These are phyloP conservation scores for Aspergillus terreus DNA, from an alignment of 2,329 filamentous ascomycete species.

Conservation along the genomic window DNA sequence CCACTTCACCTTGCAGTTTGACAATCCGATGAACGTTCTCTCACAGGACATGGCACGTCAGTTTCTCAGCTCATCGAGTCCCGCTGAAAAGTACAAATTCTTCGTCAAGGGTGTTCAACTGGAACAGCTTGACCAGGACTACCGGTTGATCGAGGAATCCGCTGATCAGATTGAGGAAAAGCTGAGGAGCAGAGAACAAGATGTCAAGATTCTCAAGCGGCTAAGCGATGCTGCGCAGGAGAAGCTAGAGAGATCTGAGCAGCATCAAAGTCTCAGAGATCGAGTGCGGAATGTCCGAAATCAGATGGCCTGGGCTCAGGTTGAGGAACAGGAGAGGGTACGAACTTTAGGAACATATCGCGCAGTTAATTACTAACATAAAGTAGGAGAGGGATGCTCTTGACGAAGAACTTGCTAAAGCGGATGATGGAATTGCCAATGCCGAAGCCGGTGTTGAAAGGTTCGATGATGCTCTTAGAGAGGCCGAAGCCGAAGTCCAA, in stretches of 20 bases:
- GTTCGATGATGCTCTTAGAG: conserved; percentile 48
- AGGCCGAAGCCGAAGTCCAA: conserved; percentile 34
- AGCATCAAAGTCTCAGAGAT: conserved; percentile 62
- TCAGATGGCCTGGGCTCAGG: conserved; percentile 83
- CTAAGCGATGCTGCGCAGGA: conserved; percentile 59
- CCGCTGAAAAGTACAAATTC: conserved; percentile 88
- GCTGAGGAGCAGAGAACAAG: conserved; percentile 58
- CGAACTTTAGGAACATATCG: conserved; percentile 5
- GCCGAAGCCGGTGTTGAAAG: conserved; percentile 40
- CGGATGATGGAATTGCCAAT: conserved; percentile 48
- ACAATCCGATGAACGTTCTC: conserved; percentile 93
- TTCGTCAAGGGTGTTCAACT: conserved; percentile 93
- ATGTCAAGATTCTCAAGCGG: conserved; percentile 59
- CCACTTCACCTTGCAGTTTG: conserved; percentile 88
- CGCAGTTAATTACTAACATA: conserved; percentile 9
- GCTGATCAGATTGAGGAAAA: conserved; percentile 69
- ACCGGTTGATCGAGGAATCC: conserved; percentile 74
- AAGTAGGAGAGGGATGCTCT: conserved; percentile 34
- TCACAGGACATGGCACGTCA: conserved; percentile 93
- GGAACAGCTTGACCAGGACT: conserved; percentile 87
- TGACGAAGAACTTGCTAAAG: conserved; percentile 29
- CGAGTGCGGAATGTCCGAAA: conserved; percentile 57
- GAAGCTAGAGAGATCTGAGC: conserved; percentile 62
- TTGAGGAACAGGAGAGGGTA: conserved; percentile 67
- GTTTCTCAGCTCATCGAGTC: conserved; percentile 81